These are phyloP conservation scores for sorghum (Sorghum bicolor) DNA, from an alignment of 176 grass and related monocot species.

Conservation along the genomic window Sorghum_bicolor_NCBIv3 NC_012878.2:1622001-1622500, in stretches of 20 bases:
- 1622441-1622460: not conserved
- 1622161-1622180: not conserved
- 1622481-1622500: not conserved
- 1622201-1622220: not conserved
- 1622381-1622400: rapidly evolving
- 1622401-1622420: not conserved
- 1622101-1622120: not conserved
- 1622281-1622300: not conserved
- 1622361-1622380: not conserved
- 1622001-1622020: not conserved
- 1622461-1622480: not conserved
- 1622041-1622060: not conserved
- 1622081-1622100: not conserved
- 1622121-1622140: not conserved
- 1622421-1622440: not conserved
- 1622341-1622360: not conserved
- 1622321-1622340: not conserved
- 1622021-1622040: not conserved
- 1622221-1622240: not conserved
- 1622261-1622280: not conserved
- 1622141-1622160: not conserved
- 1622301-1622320: not conserved
- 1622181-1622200: not conserved
- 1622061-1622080: not conserved
- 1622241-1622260: not conserved